Evolutionary conservation across 495 filamentous ascomycete genomes (phyloP).

Genomic region (Usnea hakonensis): DNA sequence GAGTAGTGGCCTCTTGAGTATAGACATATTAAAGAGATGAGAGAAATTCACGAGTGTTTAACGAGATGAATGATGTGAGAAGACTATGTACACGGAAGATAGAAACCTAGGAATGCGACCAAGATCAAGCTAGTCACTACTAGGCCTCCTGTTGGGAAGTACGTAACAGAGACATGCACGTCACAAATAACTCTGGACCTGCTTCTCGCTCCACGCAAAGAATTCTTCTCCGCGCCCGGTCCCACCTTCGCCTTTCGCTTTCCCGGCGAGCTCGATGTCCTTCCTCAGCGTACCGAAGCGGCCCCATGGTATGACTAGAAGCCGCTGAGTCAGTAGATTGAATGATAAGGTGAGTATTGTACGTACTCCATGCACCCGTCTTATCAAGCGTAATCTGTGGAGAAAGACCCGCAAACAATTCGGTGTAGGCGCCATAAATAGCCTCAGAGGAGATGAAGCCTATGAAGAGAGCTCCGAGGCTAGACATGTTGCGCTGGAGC

Average conservation of each 20-base stretch:
- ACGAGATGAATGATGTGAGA: no score
- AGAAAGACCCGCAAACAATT: conserved; percentile 18
- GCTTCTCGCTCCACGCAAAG: conserved; percentile 34
- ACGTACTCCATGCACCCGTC: conserved; percentile 1
- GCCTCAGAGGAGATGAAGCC: not conserved
- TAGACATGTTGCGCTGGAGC: conserved; percentile 24
- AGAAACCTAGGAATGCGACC: no score
- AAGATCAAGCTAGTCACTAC: no score
- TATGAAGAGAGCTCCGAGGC: not conserved
- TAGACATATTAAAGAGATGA: no score
- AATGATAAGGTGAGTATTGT: not conserved
- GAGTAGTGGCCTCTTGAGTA: no score
- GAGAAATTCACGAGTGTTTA: no score
- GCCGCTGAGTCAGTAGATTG: conserved; percentile 13
- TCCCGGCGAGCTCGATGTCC: conserved; percentile 30
- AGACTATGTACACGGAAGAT: no score
- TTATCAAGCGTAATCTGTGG: conserved; percentile 22
- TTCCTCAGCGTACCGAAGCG: conserved; percentile 25
- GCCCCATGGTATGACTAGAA: conserved; percentile 36
- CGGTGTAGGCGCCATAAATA: conserved; percentile 15
- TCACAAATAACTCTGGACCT: conserved; percentile 20
- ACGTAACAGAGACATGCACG: not conserved
- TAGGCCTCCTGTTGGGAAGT: no score
- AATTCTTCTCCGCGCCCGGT: conserved; percentile 31
- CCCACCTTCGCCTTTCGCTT: conserved; percentile 29